Conservation (phyloP, 371 early-diverging fungal species). For the Dinochytrium kinnereticum region DNA sequence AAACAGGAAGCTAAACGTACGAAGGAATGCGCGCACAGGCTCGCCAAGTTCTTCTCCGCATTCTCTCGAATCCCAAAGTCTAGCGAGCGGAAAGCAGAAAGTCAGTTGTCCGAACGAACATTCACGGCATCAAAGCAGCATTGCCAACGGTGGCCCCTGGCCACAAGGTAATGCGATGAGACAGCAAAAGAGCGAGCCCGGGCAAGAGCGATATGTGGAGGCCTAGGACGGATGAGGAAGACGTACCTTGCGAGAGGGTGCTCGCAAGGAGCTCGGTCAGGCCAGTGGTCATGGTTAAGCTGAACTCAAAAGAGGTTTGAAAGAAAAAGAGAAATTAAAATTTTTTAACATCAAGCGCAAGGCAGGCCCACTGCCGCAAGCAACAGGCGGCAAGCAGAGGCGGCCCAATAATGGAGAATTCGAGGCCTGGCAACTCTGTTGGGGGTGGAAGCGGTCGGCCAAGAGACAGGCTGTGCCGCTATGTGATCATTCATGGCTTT, state of each 20-base stretch:
- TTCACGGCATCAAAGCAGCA: too few species aligned
- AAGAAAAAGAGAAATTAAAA: neutral
- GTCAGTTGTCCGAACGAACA: neutral
- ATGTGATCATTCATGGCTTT: slow-evolving; percentile 84
- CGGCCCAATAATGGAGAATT: too few species aligned
- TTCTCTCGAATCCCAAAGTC: neutral
- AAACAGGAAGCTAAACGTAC: neutral
- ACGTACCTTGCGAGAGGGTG: slow-evolving; percentile 75
- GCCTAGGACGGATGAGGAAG: neutral
- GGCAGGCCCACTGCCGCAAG: too few species aligned
- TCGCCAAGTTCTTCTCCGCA: neutral
- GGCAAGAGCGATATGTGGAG: too few species aligned
- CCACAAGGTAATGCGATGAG: neutral
- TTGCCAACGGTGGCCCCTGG: too few species aligned
- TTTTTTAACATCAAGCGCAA: too few species aligned
- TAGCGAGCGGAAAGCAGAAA: neutral
- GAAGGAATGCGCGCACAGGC: neutral
- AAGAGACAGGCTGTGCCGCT: slow-evolving; percentile 67
- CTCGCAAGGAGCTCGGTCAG: slow-evolving; percentile 74
- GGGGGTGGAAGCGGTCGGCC: neutral
- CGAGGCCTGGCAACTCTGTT: neutral
- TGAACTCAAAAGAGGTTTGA: neutral
- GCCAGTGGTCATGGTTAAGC: slow-evolving; percentile 15
- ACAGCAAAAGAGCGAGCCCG: neutral
- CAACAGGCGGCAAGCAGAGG: too few species aligned